Evolutionary conservation across 1,284 basidiomycete genomes (phyloP).

Genomic region (Vanrija sp.): DNA sequence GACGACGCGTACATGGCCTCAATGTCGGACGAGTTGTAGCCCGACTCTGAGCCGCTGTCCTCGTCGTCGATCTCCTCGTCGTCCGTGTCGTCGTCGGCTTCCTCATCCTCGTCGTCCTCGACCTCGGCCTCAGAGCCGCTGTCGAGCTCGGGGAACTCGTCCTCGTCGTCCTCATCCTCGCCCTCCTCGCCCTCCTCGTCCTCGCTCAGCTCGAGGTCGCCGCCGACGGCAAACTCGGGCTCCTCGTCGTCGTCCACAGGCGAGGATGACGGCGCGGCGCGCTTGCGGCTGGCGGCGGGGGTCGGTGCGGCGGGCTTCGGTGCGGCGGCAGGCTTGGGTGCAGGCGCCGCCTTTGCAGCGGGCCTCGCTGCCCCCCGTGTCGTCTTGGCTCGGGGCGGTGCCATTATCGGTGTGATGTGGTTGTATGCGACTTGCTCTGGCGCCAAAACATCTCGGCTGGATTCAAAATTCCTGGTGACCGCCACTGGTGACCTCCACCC

Average conservation of each 20-base stretch:
- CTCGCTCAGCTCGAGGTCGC: conserved; percentile 25
- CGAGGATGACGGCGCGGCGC: conserved; percentile 4
- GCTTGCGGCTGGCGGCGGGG: conserved; percentile 7
- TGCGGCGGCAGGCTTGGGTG: no score
- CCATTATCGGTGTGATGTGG: no score
- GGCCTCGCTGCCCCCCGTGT: no score
- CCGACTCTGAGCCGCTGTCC: conserved; percentile 44
- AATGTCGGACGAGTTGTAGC: conserved; percentile 50
- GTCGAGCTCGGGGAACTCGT: conserved; percentile 53
- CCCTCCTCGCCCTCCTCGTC: conserved; percentile 30
- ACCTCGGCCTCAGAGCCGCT: conserved; percentile 51
- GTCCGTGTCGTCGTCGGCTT: conserved; percentile 16
- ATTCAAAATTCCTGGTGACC: no score
- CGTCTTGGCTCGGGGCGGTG: no score
- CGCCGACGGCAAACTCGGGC: conserved; percentile 28
- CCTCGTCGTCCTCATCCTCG: conserved; percentile 35
- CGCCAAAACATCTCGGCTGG: no score
- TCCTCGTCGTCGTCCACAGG: conserved; percentile 21
- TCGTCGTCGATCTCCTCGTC: conserved; percentile 44
- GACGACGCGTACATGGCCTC: conserved; percentile 39
- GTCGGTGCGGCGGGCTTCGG: not conserved
- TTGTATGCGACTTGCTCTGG: no score
- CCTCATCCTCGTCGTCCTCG: conserved; percentile 13
- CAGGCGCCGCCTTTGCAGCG: no score
- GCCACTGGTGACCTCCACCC: no score